phyloP scores from a whole-genome alignment of 371 early-diverging fungal genomes.

The Mucor sp. region DNA sequence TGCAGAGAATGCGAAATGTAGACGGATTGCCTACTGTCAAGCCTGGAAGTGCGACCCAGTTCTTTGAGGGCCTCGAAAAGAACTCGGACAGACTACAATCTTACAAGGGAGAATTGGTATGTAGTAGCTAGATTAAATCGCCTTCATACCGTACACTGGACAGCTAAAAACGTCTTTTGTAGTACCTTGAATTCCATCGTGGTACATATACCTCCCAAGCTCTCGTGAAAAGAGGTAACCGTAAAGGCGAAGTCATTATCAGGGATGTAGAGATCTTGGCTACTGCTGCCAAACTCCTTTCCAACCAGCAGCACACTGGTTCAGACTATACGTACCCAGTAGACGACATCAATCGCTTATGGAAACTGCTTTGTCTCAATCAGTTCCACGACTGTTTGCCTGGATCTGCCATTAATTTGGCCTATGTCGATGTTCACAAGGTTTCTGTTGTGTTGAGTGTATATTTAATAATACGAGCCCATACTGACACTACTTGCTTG shows the following conservation, averaged over 20 bases:
- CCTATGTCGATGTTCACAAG: constrained; percentile 81
- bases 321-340: constrained; percentile 56
- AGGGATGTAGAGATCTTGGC: constrained; percentile 83
- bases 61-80: constrained; percentile 77
- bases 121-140: too few relatives aligned
- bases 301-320: constrained; percentile 16
- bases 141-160: too few relatives aligned
- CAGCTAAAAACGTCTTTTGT: not conserved
- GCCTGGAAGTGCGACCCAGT: constrained; percentile 74
- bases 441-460: constrained; percentile 26
- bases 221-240: constrained; percentile 81
- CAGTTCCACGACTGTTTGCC: constrained; percentile 98
- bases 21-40: constrained; percentile 77
- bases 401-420: constrained; percentile 89
- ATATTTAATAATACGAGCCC: not conserved
- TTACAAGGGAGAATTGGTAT: constrained; percentile 94
- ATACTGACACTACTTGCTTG: not conserved
- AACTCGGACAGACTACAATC: constrained; percentile 68
- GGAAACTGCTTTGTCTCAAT: constrained; percentile 93
- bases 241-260: constrained; percentile 82
- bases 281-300: constrained; percentile 36
- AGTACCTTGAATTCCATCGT: constrained; percentile 90
- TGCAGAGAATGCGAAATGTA: constrained; percentile 72
- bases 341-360: constrained; percentile 73
- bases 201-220: constrained; percentile 97